A percentile compares a stretch with the other conserved stretches of the same genome.
Evolutionary conservation across 768 basidiomycete genomes (phyloP).

Genomic region (Pulveroboletus ravenelii): DNA sequence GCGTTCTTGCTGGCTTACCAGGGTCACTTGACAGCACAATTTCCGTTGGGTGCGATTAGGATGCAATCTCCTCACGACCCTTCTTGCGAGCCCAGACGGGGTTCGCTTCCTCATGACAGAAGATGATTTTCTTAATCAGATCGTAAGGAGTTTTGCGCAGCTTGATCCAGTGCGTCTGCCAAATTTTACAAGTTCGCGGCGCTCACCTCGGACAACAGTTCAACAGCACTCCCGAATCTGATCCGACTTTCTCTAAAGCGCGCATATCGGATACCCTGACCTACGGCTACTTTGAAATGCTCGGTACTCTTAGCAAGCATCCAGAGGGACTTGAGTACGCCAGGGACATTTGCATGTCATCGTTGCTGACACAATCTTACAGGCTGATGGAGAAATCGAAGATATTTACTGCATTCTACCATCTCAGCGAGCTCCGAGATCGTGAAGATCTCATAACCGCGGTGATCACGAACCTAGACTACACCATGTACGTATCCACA

Average conservation of each 20-base stretch:
- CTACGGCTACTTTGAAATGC: conserved; percentile 92
- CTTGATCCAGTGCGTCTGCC: conserved; percentile 73
- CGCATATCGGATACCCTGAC: conserved; percentile 79
- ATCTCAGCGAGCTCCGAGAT: conserved; percentile 83
- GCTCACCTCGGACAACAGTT: conserved; percentile 41
- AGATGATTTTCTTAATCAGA: conserved; percentile 80
- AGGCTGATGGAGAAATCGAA: conserved; percentile 89
- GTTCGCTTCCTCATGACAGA: conserved; percentile 74
- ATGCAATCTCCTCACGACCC: conserved; percentile 74
- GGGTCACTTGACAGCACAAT: conserved; percentile 49
- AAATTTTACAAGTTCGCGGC: neutral
- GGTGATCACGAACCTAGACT: conserved; percentile 89
- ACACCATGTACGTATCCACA: conserved; percentile 61
- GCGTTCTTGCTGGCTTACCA: conserved; percentile 1
- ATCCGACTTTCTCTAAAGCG: conserved; percentile 81
- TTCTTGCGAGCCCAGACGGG: conserved; percentile 81
- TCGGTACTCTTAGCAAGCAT: conserved; percentile 85
- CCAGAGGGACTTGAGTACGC: conserved; percentile 86
- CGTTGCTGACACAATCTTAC: neutral
- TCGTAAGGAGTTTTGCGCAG: conserved; percentile 84
- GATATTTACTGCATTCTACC: conserved; percentile 94
- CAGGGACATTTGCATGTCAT: neutral
- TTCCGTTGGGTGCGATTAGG: conserved; percentile 84
- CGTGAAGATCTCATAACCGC: conserved; percentile 90
- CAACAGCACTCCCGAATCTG: conserved; percentile 65